A percentile compares a stretch with the other conserved stretches of the same genome.
These are phyloP conservation scores for Metschnikowia bowlesiae DNA, from an alignment of 805 yeast genomes.

Conservation along the genomic window DNA sequence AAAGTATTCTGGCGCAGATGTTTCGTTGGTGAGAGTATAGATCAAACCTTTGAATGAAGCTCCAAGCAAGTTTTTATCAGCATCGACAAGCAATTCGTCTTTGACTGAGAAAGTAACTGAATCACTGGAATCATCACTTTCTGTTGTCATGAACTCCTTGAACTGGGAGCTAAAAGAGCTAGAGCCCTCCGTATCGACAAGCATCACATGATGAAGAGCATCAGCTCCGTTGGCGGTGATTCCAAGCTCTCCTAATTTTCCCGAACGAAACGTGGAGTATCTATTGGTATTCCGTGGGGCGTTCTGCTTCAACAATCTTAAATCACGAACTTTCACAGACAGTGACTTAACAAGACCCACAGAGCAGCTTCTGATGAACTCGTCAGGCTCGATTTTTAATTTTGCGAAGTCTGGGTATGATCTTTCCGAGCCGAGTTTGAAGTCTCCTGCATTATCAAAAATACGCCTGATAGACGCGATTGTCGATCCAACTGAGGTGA, in stretches of 20 bases:
- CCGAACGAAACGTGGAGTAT: conserved; percentile 49
- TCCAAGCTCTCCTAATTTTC: conserved; percentile 46
- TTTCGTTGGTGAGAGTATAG: conserved; percentile 62
- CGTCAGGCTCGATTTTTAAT: conserved; percentile 54
- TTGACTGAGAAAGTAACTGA: conserved; percentile 17
- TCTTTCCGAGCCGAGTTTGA: conserved; percentile 54
- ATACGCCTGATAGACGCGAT: conserved; percentile 48
- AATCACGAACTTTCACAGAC: conserved; percentile 21
- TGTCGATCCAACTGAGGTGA: conserved; percentile 48
- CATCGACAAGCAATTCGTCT: conserved; percentile 50
- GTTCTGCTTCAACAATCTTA: conserved; percentile 20
- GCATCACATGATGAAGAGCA: conserved; percentile 33
- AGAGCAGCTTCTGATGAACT: conserved; percentile 59
- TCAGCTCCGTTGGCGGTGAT: conserved; percentile 47
- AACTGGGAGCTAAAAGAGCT: conserved; percentile 32
- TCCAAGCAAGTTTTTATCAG: conserved; percentile 54
- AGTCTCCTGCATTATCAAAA: conserved; percentile 60
- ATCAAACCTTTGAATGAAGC: conserved; percentile 70
- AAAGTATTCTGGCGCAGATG: conserved; percentile 59
- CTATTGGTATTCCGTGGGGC: conserved; percentile 29
- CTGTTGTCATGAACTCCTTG: conserved; percentile 26
- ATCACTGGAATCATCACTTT: background rate
- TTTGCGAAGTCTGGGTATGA: conserved; percentile 61
- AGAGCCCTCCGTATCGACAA: conserved; percentile 24
- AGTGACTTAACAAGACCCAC: conserved; percentile 49